Evolutionary conservation across 768 basidiomycete species (phyloP), one percentile per base, ranked within the genome.

Genomic region (Terana coerulea): DNA sequence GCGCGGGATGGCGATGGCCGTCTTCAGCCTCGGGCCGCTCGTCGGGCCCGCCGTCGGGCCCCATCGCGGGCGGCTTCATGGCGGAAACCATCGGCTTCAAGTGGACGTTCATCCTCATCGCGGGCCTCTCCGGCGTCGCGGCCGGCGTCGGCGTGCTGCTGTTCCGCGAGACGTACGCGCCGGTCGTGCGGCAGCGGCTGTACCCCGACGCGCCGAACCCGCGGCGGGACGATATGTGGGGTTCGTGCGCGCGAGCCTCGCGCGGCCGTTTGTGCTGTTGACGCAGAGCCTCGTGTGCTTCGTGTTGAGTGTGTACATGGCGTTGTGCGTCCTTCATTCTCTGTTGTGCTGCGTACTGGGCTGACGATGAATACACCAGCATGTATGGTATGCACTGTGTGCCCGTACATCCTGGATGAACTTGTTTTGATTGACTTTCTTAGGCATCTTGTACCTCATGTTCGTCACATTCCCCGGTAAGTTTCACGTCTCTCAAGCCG

Each of bases 151-250:
- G 78, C 6, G 74, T 88, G 19, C 81, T 85, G 12, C 61, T 87
- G 29, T 67, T 88, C n/a, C 72, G 70, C 26, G 90, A 91, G 66
- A 89, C 90, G 0, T 92, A 90, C 60, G 83, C 75, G 0, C 90
- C 90, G 1, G 70, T 88, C 33, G 75, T 91, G 31, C 80, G 81
- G 11, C 59, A 73, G 25, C 75, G 77, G 21, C 68, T 68, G n/a
- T 74, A 72, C 2, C 63, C 64, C 41, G 59, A 61, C 19, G 52
- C 66, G 7, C 64, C 69, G 3, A 60, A 64, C 44, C 61, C 71
- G 8, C 46, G 58, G 15, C 58, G 29, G 48, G 64, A 53, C 52
- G 63, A 59, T 63, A 54, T 51, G 36, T 47, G 59, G 52, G 72
- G 70, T 70, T 79, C 46, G 61, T 89, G 15, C 81, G 80, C 77